Conservation (phyloP, 1,284 basidiomycete species). For the Puccinia brachypodii region DNA sequence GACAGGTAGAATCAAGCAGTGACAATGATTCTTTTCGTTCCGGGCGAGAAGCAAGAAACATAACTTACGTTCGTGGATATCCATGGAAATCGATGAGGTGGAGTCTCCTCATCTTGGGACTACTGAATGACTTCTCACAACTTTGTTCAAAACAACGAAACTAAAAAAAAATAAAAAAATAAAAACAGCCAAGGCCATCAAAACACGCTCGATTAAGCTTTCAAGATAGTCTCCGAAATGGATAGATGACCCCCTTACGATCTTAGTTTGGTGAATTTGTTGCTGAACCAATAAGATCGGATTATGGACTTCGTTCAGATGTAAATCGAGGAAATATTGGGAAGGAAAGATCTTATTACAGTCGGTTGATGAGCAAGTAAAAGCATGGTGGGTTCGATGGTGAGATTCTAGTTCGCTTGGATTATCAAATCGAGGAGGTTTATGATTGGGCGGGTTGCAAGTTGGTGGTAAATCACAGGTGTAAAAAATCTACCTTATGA, state of each 20-base stretch:
- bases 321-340: conserved; percentile 35
- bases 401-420: conserved; percentile 25
- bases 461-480: conserved; percentile 37
- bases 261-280: neutral
- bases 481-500: conserved; percentile 9
- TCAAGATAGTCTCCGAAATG: neutral
- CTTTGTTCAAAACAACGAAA: conserved; percentile 38
- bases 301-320: conserved; percentile 40
- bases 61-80: conserved; percentile 36
- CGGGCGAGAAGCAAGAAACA: neutral
- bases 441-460: conserved; percentile 21
- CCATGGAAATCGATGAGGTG: conserved; percentile 37
- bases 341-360: conserved; percentile 24
- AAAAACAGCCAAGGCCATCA: too few relatives aligned
- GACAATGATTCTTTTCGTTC: neutral
- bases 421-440: neutral
- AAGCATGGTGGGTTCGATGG: conserved; percentile 43
- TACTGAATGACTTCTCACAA: conserved; percentile 18
- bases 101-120: conserved; percentile 39
- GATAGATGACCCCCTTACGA: neutral
- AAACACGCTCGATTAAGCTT: neutral
- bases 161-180: conserved; percentile 6
- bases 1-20: too few relatives aligned
- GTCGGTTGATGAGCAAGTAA: conserved; percentile 10
- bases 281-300: conserved; percentile 5